Conservation (phyloP, 2,329 filamentous ascomycete species). For the Fusarium chaquense region DNA sequence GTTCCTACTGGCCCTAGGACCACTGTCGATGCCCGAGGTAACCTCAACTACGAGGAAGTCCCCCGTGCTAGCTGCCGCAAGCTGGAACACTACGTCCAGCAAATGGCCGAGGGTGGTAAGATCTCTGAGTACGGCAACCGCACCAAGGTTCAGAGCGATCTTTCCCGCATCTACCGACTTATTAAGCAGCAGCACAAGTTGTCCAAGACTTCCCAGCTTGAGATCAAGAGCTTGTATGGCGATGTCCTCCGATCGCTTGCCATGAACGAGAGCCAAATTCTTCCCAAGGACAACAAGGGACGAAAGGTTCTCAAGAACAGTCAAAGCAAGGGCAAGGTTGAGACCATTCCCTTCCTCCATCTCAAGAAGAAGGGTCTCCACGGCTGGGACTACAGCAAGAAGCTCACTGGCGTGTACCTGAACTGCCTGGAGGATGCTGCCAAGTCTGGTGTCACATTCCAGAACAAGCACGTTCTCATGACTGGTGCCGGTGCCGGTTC, state of each 20-base stretch:
- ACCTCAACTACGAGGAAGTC: slow-evolving; percentile 90
- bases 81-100: slow-evolving; percentile 96
- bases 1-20: slow-evolving; percentile 93
- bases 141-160: slow-evolving; percentile 96
- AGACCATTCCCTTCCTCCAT: slow-evolving; percentile 98
- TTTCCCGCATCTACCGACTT: slow-evolving; percentile 95
- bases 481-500: slow-evolving; percentile 97
- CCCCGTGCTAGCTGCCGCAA: slow-evolving; percentile 92
- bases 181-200: slow-evolving; percentile 99
- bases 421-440: slow-evolving; percentile 92
- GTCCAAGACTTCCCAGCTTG: slow-evolving; percentile 93
- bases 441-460: slow-evolving; percentile 87
- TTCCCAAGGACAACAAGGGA: slow-evolving; percentile 84
- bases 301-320: slow-evolving; percentile 67
- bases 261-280: slow-evolving; percentile 98
- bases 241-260: slow-evolving; percentile 93
- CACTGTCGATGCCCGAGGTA: slow-evolving; percentile 90
- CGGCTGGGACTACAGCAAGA: slow-evolving; percentile 99
- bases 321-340: slow-evolving; percentile 86
- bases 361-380: slow-evolving; percentile 93
- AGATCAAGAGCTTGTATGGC: slow-evolving; percentile 95
- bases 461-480: slow-evolving; percentile 97
- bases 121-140: slow-evolving; percentile 99
- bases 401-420: slow-evolving; percentile 91
- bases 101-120: slow-evolving; percentile 98